phyloP scores from a whole-genome alignment of 1,284 basidiomycete genomes.

The Mixia osmundae region DNA sequence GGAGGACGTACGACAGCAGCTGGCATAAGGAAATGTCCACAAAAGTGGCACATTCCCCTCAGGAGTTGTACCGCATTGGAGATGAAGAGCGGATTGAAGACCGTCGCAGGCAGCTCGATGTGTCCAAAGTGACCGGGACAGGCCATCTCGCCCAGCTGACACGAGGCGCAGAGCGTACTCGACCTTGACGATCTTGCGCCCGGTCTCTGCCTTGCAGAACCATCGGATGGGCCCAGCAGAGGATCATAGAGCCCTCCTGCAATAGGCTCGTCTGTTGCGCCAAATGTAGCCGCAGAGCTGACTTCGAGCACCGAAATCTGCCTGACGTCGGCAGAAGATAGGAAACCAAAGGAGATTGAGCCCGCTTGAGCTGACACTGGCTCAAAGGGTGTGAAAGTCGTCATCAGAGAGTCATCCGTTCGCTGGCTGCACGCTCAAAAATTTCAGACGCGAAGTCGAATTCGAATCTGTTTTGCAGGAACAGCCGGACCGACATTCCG shows the following conservation, averaged over 20 bases:
- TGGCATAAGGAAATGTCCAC: constrained; percentile 72
- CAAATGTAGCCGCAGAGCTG: constrained; percentile 74
- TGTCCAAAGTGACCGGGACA: constrained; percentile 99
- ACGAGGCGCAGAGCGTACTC: constrained; percentile 60
- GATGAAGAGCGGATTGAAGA: constrained; percentile 96
- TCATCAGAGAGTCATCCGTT: too few relatives aligned
- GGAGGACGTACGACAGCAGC: constrained; percentile 39
- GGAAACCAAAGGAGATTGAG: constrained; percentile 81
- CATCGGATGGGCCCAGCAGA: constrained; percentile 51
- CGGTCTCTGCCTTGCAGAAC: not conserved
- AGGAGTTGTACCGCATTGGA: constrained; percentile 70
- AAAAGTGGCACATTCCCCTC: constrained; percentile 79
- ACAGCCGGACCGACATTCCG: too few relatives aligned
- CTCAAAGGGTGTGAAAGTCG: too few relatives aligned
- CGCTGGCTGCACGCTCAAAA: too few relatives aligned
- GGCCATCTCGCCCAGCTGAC: constrained; percentile 66
- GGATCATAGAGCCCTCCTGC: constrained; percentile 87
- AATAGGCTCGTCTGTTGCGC: constrained; percentile 81
- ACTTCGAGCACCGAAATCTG: constrained; percentile 93
- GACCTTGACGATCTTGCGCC: not conserved
- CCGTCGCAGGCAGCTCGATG: constrained; percentile 82
- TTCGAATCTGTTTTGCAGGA: too few relatives aligned
- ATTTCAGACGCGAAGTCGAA: too few relatives aligned
- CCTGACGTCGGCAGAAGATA: constrained; percentile 71
- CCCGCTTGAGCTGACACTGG: constrained; percentile 63